Conservation (phyloP, 2,329 filamentous ascomycete genomes). For the Alternaria postmessia region DNA sequence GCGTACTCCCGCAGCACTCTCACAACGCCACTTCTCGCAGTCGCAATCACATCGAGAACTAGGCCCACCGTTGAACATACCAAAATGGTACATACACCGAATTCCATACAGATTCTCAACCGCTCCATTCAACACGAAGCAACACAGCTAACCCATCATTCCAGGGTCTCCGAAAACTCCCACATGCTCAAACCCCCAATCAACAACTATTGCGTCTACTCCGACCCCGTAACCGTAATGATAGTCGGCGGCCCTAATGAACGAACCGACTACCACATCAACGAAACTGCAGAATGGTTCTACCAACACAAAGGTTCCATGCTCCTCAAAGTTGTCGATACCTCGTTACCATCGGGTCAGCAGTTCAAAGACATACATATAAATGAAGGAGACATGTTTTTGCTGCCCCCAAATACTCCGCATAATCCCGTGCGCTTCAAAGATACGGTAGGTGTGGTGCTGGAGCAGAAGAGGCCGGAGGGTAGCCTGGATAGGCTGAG, state of each 20-base stretch:
- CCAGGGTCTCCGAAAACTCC: conserved; percentile 87
- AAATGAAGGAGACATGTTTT: conserved; percentile 90
- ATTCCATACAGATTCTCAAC: too few species aligned
- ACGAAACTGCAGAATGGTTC: conserved; percentile 96
- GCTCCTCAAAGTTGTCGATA: conserved; percentile 89
- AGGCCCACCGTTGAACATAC: conserved; percentile 49
- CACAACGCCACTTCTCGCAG: conserved; percentile 39
- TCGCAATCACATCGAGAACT: conserved; percentile 33
- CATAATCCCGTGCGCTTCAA: conserved; percentile 95
- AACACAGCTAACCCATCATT: background rate
- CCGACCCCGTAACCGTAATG: conserved; percentile 84
- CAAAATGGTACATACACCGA: conserved; percentile 48
- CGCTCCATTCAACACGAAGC: background rate
- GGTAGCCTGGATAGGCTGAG: conserved; percentile 78
- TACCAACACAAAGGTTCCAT: conserved; percentile 95
- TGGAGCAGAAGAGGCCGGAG: conserved; percentile 82
- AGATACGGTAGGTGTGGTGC: conserved; percentile 90
- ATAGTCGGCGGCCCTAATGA: conserved; percentile 96
- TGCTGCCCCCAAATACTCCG: conserved; percentile 91
- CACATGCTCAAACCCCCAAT: conserved; percentile 93
- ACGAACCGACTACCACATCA: conserved; percentile 98
- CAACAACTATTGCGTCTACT: conserved; percentile 98
- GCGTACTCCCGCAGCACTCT: conserved; percentile 22
- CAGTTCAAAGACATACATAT: conserved; percentile 86
- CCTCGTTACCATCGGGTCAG: conserved; percentile 39